Evolutionary conservation across 495 filamentous ascomycete species (phyloP), one percentile per base, ranked within the genome.

Genomic region (Extremus antarcticus): DNA sequence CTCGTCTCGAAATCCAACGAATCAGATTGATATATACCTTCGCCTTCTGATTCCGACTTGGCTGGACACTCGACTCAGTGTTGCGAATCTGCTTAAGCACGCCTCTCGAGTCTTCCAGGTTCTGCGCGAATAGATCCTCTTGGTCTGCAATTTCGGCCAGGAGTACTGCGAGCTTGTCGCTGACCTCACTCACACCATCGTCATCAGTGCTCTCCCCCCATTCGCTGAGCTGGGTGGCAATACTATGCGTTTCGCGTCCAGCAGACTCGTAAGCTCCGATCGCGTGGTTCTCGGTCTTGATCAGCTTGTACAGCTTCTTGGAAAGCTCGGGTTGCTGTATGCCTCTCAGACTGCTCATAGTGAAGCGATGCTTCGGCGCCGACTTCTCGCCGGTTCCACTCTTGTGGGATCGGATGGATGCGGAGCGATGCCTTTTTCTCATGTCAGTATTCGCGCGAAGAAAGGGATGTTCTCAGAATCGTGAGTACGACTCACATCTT

Each of bases 201-300:
- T 98, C 92, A 2, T 77, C 75, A 2, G 90, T 92, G 41, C 83
- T 78, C 67, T 95, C 90, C 50, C 92, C 94, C 94, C 94, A 97
- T 53, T 95, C 92, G 3, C 86, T 90, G n/a, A 98, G 79, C 72
- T 96, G 89, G 1, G 81, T 79, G 9, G 90, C 91, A 62, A 95
- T 85, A 16, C 83, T 80, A 38, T 86, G 70, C 53, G 88, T 86
- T 70, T 92, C 88, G 47, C 82, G 82, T 20, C 80, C 86, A 10
- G 92, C 92, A 0, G 80, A 66, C 70, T 94, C 86, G 69, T 96
- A 84, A 48, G 85, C 85, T 29, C 80, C 73, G 61, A 96, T 89
- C 13, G 87, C 82, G 60, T 82, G 74, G 74, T 94, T 95, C 68
- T 90, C 84, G 51, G 82, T 84, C 70, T 98, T 98, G 74, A 98